Conservation (phyloP, 2,329 filamentous ascomycete genomes). For the Tolypocladium ophioglossoides region DNA sequence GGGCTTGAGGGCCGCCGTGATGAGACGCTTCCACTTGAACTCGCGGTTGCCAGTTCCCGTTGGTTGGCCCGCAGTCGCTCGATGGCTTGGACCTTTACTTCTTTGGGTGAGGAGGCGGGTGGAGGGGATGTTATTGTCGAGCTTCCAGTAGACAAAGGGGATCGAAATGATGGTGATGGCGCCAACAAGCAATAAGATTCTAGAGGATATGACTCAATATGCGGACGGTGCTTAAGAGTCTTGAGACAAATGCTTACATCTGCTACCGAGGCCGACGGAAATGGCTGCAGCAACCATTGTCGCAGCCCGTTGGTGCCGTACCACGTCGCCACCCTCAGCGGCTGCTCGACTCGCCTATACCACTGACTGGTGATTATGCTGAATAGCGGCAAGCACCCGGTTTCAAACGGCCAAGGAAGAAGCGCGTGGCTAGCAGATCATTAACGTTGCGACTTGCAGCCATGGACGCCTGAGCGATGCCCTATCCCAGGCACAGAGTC, state of each 20-base stretch:
- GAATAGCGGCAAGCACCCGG: constrained; percentile 38
- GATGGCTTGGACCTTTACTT: constrained; percentile 57
- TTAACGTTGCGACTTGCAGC: constrained; percentile 36
- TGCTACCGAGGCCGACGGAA: constrained; percentile 42
- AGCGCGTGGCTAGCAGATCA: constrained; percentile 35
- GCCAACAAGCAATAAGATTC: constrained; percentile 49
- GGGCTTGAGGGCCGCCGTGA: constrained; percentile 35
- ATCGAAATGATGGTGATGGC: constrained; percentile 47
- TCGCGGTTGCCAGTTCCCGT: constrained; percentile 63
- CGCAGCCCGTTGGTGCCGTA: constrained; percentile 51
- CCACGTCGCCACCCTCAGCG: constrained; percentile 52
- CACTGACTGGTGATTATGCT: constrained; percentile 36
- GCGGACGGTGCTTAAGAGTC: too few relatives aligned
- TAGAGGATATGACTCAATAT: background rate
- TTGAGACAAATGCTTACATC: constrained; percentile 5
- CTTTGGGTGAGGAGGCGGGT: constrained; percentile 48
- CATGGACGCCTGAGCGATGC: constrained; percentile 30
- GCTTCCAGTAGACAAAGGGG: constrained; percentile 46
- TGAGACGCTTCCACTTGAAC: constrained; percentile 56
- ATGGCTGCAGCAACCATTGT: constrained; percentile 45
- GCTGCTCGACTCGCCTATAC: constrained; percentile 44
- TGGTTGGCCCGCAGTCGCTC: constrained; percentile 65
- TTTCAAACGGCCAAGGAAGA: constrained; percentile 38
- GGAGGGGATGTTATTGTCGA: constrained; percentile 48
- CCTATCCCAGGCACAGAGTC: constrained; percentile 31